phyloP scores from a whole-genome alignment of 805 yeast species.

The Yamadazyma tumulicola region DNA sequence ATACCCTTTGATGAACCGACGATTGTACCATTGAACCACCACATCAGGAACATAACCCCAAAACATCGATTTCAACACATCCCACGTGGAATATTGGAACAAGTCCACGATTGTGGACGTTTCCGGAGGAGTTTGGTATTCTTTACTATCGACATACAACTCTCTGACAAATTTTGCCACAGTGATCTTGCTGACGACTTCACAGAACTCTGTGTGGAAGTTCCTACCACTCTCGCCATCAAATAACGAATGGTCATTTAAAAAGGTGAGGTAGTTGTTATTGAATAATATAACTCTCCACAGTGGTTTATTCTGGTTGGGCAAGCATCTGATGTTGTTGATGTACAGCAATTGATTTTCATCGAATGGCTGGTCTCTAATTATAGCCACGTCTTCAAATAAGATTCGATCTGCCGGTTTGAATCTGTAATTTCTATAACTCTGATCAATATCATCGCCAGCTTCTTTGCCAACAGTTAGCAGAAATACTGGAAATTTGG shows the following conservation, averaged over 20 bases:
- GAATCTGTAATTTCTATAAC: slow-evolving; percentile 12
- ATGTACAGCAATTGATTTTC: slow-evolving; percentile 12
- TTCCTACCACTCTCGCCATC: slow-evolving; percentile 31
- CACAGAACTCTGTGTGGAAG: slow-evolving; percentile 2
- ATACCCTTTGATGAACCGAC: slow-evolving; percentile 1
- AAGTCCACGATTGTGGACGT: not conserved
- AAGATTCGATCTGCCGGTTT: slow-evolving; percentile 15
- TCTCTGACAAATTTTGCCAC: not conserved
- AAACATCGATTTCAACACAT: not conserved
- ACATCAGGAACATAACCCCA: slow-evolving; percentile 2
- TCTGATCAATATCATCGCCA: slow-evolving; percentile 7
- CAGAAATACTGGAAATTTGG: slow-evolving; percentile 15
- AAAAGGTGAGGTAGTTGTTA: slow-evolving; percentile 18
- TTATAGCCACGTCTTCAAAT: slow-evolving; percentile 20
- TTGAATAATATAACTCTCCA: slow-evolving; percentile 20
- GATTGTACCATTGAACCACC: slow-evolving; percentile 1
- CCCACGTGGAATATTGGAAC: not conserved
- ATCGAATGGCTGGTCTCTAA: slow-evolving; percentile 11
- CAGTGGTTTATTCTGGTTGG: slow-evolving; percentile 12
- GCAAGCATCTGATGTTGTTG: slow-evolving; percentile 8
- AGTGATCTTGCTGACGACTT: not conserved
- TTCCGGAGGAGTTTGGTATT: not conserved
- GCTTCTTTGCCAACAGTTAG: slow-evolving; percentile 1
- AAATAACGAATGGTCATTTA: slow-evolving; percentile 25
- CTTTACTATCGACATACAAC: not conserved